Percentiles rank a stretch among this genome's conserved stretches.
phyloP scores from a whole-genome alignment of 257 asterid genomes.

The Gentiana straminea region DNA sequence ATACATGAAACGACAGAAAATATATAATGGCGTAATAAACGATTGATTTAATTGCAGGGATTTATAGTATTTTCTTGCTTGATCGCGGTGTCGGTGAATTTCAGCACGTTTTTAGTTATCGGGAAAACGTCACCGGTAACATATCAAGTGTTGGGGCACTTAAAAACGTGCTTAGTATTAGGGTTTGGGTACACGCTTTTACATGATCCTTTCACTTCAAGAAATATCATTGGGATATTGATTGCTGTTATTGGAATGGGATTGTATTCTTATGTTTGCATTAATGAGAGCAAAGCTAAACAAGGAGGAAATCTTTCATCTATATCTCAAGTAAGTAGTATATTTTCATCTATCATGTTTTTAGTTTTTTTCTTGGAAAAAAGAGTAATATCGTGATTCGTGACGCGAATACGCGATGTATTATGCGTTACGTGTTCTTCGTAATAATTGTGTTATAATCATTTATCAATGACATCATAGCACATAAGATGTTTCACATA shows the following conservation, averaged over 20 bases:
- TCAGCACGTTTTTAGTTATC: constrained; percentile 85
- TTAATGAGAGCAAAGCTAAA: constrained; percentile 59
- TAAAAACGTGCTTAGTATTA: constrained; percentile 84
- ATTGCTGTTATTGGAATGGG: constrained; percentile 85
- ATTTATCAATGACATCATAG: too few relatives aligned
- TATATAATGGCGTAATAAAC: too few relatives aligned
- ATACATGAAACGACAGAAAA: too few relatives aligned
- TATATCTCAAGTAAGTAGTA: constrained; percentile 28
- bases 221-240: constrained; percentile 68
- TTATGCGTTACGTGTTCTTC: too few relatives aligned
- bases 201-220: constrained; percentile 72
- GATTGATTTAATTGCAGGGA: constrained; percentile 28
- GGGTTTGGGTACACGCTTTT: constrained; percentile 76
- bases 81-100: constrained; percentile 87
- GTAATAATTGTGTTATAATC: too few relatives aligned
- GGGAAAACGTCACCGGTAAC: constrained; percentile 97
- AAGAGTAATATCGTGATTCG: too few relatives aligned
- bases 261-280: constrained; percentile 69
- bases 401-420: too few relatives aligned
- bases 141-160: constrained; percentile 81
- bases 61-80: constrained; percentile 71
- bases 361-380: too few relatives aligned
- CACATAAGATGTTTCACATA: too few relatives aligned
- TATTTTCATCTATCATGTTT: too few relatives aligned
- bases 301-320: constrained; percentile 36